Evolutionary conservation across 2,329 filamentous ascomycete species (phyloP).

Genomic region (Fusarium duplospermum): DNA sequence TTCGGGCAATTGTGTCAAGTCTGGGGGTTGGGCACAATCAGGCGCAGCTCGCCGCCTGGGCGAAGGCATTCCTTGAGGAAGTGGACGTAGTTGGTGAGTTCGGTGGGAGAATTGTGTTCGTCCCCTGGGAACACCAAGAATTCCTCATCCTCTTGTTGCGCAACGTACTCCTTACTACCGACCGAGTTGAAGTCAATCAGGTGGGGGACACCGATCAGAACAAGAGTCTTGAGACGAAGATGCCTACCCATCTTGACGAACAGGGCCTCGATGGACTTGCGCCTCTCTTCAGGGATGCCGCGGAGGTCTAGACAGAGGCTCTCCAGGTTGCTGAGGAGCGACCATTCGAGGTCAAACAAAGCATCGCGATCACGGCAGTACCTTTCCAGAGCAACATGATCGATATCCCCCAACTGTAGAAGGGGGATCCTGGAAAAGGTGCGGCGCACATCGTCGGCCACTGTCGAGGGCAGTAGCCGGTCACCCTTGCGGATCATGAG

Average conservation of each 20-base stretch:
- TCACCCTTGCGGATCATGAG: slow-evolving; percentile 11
- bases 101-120: not conserved
- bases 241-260: slow-evolving; percentile 2
- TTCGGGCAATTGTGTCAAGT: not conserved
- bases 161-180: not conserved
- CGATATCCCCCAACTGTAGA: not conserved
- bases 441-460: not conserved
- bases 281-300: not conserved
- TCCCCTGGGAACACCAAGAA: not conserved
- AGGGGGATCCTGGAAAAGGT: not conserved
- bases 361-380: not conserved
- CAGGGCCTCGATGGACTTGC: not conserved
- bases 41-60: slow-evolving; percentile 20
- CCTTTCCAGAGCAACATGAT: not conserved
- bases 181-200: not conserved
- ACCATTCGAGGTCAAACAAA: slow-evolving; percentile 11
- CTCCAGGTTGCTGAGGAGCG: slow-evolving; percentile 15
- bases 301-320: slow-evolving; percentile 24
- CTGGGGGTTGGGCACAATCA: not conserved
- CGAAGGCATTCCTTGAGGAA: slow-evolving; percentile 18
- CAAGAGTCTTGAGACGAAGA: slow-evolving; percentile 23
- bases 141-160: slow-evolving; percentile 1
- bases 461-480: not conserved
- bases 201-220: slow-evolving; percentile 7
- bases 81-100: not conserved